Percentiles rank a stretch among this genome's conserved stretches.
Evolutionary conservation across 2,329 filamentous ascomycete species (phyloP).

Genomic region (Erysiphe neolycopersici): DNA sequence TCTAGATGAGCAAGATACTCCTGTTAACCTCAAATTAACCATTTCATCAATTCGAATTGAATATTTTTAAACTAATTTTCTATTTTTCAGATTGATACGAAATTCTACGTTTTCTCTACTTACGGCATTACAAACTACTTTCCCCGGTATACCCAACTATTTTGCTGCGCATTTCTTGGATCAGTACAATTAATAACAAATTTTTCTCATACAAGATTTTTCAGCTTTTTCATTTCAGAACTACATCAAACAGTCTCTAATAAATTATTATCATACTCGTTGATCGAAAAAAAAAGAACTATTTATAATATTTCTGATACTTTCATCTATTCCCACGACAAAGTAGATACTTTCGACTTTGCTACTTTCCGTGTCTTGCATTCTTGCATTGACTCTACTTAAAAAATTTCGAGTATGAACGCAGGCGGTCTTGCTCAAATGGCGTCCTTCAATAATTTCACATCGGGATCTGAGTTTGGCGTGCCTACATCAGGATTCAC

Average conservation of each 20-base stretch:
- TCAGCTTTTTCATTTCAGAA: not conserved
- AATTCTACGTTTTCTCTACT: not conserved
- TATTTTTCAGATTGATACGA: not conserved
- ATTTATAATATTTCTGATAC: no score
- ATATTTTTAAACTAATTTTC: not conserved
- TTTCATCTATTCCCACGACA: not conserved
- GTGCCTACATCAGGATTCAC: constrained; percentile 60
- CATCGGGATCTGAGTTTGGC: constrained; percentile 42
- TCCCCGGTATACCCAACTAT: not conserved
- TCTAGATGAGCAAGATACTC: not conserved
- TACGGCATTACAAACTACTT: not conserved
- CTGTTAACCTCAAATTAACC: not conserved
- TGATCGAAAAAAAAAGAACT: no score
- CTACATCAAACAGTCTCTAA: not conserved
- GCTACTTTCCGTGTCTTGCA: not conserved
- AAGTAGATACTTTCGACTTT: not conserved
- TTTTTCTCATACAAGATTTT: not conserved
- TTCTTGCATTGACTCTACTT: not conserved
- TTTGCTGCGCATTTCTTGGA: not conserved
- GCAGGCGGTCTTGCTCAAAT: constrained; percentile 98
- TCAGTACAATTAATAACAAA: not conserved
- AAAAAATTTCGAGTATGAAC: constrained; percentile 34
- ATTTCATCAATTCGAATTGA: not conserved
- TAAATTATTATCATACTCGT: not conserved
- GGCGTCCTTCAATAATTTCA: constrained; percentile 56